A percentile compares a stretch with the other conserved stretches of the same genome.
phyloP scores from a whole-genome alignment of 2,329 filamentous ascomycete species.

The Hymenoscyphus fructigenus region DNA sequence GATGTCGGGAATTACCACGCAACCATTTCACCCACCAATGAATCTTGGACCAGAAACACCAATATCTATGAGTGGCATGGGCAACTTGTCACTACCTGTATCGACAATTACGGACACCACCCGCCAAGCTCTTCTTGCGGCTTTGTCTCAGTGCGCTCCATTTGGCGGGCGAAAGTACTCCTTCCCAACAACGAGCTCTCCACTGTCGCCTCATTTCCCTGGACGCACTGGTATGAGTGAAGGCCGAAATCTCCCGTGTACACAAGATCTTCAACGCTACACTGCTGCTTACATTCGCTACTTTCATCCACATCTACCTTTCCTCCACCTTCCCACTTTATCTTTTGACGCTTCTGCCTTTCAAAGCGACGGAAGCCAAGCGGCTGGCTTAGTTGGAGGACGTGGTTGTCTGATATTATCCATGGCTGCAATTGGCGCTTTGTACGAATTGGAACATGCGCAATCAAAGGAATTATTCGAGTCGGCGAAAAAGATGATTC shows the following conservation, averaged over 20 bases:
- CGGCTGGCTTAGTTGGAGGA: slow-evolving; percentile 65
- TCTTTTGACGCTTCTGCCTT: slow-evolving; percentile 80
- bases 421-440: slow-evolving; percentile 79
- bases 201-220: slow-evolving; percentile 53
- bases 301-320: slow-evolving; percentile 94
- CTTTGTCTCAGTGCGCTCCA: slow-evolving; percentile 54
- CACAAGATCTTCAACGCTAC: slow-evolving; percentile 83
- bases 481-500: slow-evolving; percentile 92
- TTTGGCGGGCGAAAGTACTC: slow-evolving; percentile 65
- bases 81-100: slow-evolving; percentile 56
- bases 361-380: slow-evolving; percentile 58
- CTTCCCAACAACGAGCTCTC: slow-evolving; percentile 54
- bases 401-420: slow-evolving; percentile 84
- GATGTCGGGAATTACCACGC: slow-evolving; percentile 62
- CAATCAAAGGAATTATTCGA: slow-evolving; percentile 86
- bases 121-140: slow-evolving; percentile 59
- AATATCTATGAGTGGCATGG: slow-evolving; percentile 62
- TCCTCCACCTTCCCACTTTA: slow-evolving; percentile 86
- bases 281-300: slow-evolving; percentile 87
- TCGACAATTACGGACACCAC: slow-evolving; percentile 66
- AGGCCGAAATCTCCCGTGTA: slow-evolving; percentile 68
- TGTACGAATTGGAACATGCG: slow-evolving; percentile 82
- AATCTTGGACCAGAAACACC: slow-evolving; percentile 73
- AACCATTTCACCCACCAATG: slow-evolving; percentile 64
- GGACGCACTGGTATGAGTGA: slow-evolving; percentile 50